Conservation (phyloP, 1,139 yeast genomes). For the Candida freyschussii region DNA sequence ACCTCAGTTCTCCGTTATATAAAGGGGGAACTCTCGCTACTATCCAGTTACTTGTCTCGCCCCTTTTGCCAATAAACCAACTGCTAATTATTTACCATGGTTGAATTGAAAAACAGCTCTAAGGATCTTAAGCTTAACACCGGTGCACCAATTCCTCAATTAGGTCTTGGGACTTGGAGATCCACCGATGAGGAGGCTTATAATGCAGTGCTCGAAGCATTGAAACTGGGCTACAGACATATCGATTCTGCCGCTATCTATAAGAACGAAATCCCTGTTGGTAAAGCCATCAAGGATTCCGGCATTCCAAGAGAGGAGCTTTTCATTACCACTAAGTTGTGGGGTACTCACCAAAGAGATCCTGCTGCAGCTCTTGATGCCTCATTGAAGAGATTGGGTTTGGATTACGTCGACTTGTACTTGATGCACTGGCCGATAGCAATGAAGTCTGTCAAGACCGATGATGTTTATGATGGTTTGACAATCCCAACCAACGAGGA, state of each 20-base stretch:
- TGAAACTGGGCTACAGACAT: conserved; percentile 69
- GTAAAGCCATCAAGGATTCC: conserved; percentile 59
- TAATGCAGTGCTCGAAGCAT: conserved; percentile 56
- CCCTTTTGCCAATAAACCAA: too few species aligned
- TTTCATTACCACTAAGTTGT: conserved; percentile 76
- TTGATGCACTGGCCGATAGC: conserved; percentile 58
- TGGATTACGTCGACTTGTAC: conserved; percentile 80
- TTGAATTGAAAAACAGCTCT: too few species aligned
- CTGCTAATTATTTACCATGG: too few species aligned
- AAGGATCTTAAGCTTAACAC: conserved; percentile 47
- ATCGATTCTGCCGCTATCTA: conserved; percentile 75
- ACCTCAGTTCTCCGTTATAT: too few species aligned
- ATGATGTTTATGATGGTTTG: conserved; percentile 33
- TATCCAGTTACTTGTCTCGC: too few species aligned
- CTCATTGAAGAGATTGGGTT: conserved; percentile 60
- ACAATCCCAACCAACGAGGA: conserved; percentile 37
- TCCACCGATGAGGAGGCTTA: conserved; percentile 56
- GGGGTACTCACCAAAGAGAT: conserved; percentile 62
- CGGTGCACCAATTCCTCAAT: conserved; percentile 59
- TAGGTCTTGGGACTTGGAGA: conserved; percentile 82
- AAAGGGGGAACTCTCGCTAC: too few species aligned
- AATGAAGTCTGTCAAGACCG: too few species aligned
- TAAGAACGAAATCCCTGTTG: conserved; percentile 64
- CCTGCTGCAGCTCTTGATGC: conserved; percentile 55
- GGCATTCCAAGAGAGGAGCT: conserved; percentile 66